A percentile compares a stretch with the other conserved stretches of the same genome.
Conservation (phyloP, 2,329 filamentous ascomycete species). For the Hypoxylon sp. region DNA sequence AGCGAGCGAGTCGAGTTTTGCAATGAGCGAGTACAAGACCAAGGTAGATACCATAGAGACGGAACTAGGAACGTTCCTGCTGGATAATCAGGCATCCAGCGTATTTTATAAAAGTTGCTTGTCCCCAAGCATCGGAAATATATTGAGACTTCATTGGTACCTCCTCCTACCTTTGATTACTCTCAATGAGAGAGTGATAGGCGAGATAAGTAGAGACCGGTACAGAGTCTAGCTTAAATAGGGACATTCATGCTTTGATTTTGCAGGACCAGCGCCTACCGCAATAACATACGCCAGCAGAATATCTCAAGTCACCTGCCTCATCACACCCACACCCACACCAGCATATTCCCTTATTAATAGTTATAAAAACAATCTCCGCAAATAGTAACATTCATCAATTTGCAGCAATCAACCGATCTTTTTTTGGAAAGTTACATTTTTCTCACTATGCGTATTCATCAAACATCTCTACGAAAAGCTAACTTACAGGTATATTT, state of each 20-base stretch:
- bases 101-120: conserved; percentile 11
- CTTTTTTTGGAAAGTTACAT: too few species aligned
- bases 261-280: too few species aligned
- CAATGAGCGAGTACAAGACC: conserved; percentile 10
- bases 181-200: neutral
- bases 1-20: conserved; percentile 38
- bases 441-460: neutral
- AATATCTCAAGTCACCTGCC: too few species aligned
- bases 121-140: neutral
- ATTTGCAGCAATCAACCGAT: too few species aligned
- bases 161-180: neutral
- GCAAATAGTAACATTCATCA: too few species aligned
- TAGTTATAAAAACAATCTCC: too few species aligned
- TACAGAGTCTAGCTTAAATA: neutral
- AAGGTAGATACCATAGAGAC: conserved; percentile 34
- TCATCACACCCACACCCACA: neutral
- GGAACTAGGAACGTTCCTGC: conserved; percentile 10
- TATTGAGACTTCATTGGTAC: neutral
- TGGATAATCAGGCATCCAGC: conserved; percentile 21
- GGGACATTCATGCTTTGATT: neutral
- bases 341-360: neutral
- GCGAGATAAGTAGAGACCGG: neutral
- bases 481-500: neutral
- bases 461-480: neutral
- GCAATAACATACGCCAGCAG: too few species aligned